Evolutionary conservation across 208 protist species (phyloP).

Genomic region (Spongospora subterranea): DNA sequence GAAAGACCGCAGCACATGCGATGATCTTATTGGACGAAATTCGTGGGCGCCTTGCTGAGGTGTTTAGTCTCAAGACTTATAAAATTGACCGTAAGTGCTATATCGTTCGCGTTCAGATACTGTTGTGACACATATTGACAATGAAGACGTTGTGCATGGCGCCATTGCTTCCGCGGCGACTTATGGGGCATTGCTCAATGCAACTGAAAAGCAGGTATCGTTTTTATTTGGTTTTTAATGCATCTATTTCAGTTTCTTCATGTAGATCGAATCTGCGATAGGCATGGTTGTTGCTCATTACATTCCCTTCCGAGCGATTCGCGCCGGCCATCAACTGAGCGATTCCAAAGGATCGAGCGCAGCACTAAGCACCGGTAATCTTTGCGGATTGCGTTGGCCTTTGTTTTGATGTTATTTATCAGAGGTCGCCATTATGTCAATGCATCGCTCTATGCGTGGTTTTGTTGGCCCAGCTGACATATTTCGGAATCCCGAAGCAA

Average conservation of each 20-base stretch:
- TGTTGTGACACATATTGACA: not conserved
- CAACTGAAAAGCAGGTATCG: constrained; percentile 55
- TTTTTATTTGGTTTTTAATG: not conserved
- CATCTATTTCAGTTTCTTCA: not conserved
- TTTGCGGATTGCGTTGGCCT: not conserved
- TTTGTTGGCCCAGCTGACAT: constrained; percentile 59
- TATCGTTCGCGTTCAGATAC: not conserved
- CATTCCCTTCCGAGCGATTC: constrained; percentile 63
- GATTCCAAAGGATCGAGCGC: constrained; percentile 61
- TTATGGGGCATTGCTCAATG: constrained; percentile 59
- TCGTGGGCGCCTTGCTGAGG: constrained; percentile 61
- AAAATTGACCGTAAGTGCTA: constrained; percentile 57
- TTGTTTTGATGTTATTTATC: constrained; percentile 1
- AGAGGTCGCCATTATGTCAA: constrained; percentile 59
- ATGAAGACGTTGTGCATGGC: constrained; percentile 57
- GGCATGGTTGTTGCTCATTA: constrained; percentile 63
- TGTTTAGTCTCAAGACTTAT: constrained; percentile 63
- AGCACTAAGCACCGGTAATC: constrained; percentile 49
- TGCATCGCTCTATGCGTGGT: constrained; percentile 56
- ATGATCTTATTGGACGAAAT: constrained; percentile 63
- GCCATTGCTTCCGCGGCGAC: constrained; percentile 60
- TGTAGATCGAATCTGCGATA: constrained; percentile 53
- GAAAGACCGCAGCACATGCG: constrained; percentile 44
- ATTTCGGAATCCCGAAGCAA: constrained; percentile 59
- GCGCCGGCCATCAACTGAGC: constrained; percentile 62